Conservation (phyloP, 495 filamentous ascomycete species). For the Lindgomyces ingoldianus region DNA sequence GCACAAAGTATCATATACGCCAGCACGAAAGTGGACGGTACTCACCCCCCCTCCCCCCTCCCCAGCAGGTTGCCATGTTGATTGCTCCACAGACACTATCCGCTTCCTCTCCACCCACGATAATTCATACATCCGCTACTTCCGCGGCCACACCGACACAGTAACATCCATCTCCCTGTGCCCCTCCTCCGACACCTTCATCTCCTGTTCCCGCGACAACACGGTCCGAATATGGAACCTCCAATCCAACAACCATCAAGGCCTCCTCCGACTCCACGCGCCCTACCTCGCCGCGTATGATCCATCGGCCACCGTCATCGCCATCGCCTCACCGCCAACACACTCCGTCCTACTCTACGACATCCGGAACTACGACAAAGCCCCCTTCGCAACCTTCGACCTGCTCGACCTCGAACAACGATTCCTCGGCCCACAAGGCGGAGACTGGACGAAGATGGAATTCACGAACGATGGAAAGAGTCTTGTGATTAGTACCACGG, state of each 20-base stretch:
- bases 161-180: constrained; percentile 79
- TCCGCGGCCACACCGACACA: constrained; percentile 77
- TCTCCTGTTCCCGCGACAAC: constrained; percentile 86
- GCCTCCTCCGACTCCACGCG: constrained; percentile 70
- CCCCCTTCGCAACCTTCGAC: constrained; percentile 85
- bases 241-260: constrained; percentile 68
- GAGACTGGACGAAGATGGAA: constrained; percentile 79
- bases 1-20: constrained; percentile 88
- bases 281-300: constrained; percentile 88
- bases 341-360: constrained; percentile 86
- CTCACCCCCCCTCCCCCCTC: background rate
- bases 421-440: constrained; percentile 52
- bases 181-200: constrained; percentile 79
- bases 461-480: constrained; percentile 94
- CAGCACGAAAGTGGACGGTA: constrained; percentile 88
- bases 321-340: constrained; percentile 77
- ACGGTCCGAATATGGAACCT: constrained; percentile 88
- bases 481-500: constrained; percentile 77
- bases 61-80: background rate
- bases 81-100: constrained; percentile 64
- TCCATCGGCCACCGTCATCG: constrained; percentile 84
- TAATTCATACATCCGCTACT: constrained; percentile 93
- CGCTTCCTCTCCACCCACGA: constrained; percentile 92
- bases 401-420: constrained; percentile 61
- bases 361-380: constrained; percentile 85